A percentile compares a stretch with the other conserved stretches of the same genome.
phyloP scores from a whole-genome alignment of 805 yeast genomes.

The Starmerella powellii region DNA sequence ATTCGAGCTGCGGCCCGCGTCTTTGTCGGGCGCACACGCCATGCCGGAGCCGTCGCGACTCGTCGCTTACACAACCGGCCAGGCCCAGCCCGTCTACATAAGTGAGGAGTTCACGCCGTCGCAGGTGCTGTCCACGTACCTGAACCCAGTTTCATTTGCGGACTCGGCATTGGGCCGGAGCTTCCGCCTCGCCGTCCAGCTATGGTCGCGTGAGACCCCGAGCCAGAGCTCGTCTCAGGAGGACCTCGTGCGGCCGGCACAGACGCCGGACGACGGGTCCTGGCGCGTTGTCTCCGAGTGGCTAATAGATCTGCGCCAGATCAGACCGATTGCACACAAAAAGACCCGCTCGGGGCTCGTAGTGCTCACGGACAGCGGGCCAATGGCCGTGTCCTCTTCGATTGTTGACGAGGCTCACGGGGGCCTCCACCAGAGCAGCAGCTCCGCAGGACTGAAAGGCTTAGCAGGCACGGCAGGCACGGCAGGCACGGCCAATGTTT shows the following conservation, averaged over 20 bases:
- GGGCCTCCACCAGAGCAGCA: not conserved
- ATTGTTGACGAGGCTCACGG: not conserved
- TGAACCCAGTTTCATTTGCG: conserved; percentile 6
- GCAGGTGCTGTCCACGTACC: not conserved
- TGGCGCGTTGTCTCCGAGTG: conserved; percentile 8
- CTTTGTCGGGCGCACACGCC: not conserved
- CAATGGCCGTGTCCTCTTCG: not conserved
- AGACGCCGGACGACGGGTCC: not conserved
- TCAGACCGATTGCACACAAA: not conserved
- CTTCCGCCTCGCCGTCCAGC: conserved; percentile 13
- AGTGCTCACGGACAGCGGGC: not conserved
- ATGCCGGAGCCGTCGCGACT: conserved; percentile 5
- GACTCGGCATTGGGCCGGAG: conserved; percentile 2
- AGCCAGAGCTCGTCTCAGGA: not conserved
- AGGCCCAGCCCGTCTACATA: conserved; percentile 16
- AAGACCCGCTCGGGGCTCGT: not conserved
- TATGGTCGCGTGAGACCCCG: not conserved
- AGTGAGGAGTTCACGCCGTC: conserved; percentile 10
- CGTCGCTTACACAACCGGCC: conserved; percentile 13
- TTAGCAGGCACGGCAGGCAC: too few relatives aligned
- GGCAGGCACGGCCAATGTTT: not conserved
- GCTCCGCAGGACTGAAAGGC: too few relatives aligned
- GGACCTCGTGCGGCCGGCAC: too few relatives aligned
- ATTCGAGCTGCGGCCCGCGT: conserved; percentile 4
- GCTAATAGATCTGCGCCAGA: conserved; percentile 13